Conservation (phyloP, 805 yeast genomes). For the Lipomyces yamanashiensis region DNA sequence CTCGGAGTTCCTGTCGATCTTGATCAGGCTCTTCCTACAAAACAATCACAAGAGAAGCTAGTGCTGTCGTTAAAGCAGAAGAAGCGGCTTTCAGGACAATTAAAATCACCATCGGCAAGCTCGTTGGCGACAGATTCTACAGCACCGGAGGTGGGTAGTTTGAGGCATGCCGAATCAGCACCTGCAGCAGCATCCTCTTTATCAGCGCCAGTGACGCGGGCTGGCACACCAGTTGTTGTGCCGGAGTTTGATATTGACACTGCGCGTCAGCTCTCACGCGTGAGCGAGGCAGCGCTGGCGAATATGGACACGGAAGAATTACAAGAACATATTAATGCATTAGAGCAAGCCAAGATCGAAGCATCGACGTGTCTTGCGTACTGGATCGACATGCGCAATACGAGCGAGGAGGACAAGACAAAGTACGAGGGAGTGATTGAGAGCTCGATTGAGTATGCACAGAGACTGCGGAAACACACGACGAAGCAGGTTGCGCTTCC, state of each 20-base stretch:
- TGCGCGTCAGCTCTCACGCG: conserved; percentile 43
- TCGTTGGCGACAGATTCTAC: not conserved
- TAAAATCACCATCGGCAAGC: conserved; percentile 8
- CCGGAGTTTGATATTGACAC: conserved; percentile 33
- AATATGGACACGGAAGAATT: conserved; percentile 49
- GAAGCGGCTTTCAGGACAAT: not conserved
- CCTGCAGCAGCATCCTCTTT: not conserved
- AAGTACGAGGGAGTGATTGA: conserved; percentile 88
- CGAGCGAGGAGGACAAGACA: conserved; percentile 64
- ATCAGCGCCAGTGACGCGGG: conserved; percentile 22
- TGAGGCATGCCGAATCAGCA: not conserved
- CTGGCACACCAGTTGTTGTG: conserved; percentile 8
- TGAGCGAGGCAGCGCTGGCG: conserved; percentile 46
- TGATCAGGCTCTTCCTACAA: conserved; percentile 51
- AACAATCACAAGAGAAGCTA: conserved; percentile 9
- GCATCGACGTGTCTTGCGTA: conserved; percentile 51
- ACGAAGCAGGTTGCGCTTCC: conserved; percentile 36
- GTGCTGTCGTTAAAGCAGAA: conserved; percentile 12
- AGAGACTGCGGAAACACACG: conserved; percentile 62
- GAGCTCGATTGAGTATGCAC: conserved; percentile 88
- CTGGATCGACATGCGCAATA: conserved; percentile 59
- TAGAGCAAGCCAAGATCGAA: conserved; percentile 46
- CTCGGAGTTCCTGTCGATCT: conserved; percentile 76
- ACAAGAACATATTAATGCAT: conserved; percentile 45
- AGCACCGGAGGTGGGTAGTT: not conserved